Conservation (phyloP, 1,284 basidiomycete genomes). For the Pascua guehoae region DNA sequence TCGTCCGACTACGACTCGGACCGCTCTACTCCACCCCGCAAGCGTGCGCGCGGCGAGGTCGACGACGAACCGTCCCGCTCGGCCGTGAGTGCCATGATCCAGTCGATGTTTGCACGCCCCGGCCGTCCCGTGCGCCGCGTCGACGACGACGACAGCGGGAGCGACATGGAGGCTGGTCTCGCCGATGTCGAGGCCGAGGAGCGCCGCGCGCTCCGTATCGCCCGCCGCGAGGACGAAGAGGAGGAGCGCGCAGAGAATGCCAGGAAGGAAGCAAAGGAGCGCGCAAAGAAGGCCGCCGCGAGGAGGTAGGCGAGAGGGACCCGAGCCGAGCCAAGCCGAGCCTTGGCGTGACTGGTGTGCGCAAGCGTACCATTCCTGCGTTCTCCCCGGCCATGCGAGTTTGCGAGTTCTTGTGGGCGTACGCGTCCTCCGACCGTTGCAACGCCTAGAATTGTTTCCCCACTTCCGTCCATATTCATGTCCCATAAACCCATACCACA, state of each 20-base stretch:
- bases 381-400: too few species aligned
- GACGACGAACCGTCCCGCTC: constrained; percentile 9
- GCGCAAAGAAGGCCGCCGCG: constrained; percentile 16
- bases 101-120: constrained; percentile 17
- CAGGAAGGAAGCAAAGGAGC: constrained; percentile 32
- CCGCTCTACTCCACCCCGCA: constrained; percentile 9
- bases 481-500: too few species aligned
- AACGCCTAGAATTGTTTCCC: too few species aligned
- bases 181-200: constrained; percentile 42
- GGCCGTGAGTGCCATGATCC: constrained; percentile 18
- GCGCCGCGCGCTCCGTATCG: constrained; percentile 33
- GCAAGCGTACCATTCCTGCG: too few species aligned
- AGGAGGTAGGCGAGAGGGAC: not conserved
- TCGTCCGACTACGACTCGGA: constrained; percentile 7
- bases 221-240: constrained; percentile 38
- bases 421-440: too few species aligned
- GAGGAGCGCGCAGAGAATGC: constrained; percentile 39
- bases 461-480: too few species aligned
- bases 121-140: constrained; percentile 16
- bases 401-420: too few species aligned
- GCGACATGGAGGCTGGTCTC: constrained; percentile 46
- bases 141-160: constrained; percentile 25
- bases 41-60: constrained; percentile 3
- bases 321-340: not conserved
- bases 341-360: too few species aligned